Conservation (phyloP, 1,284 basidiomycete genomes). For the Pholiota adiposa region DNA sequence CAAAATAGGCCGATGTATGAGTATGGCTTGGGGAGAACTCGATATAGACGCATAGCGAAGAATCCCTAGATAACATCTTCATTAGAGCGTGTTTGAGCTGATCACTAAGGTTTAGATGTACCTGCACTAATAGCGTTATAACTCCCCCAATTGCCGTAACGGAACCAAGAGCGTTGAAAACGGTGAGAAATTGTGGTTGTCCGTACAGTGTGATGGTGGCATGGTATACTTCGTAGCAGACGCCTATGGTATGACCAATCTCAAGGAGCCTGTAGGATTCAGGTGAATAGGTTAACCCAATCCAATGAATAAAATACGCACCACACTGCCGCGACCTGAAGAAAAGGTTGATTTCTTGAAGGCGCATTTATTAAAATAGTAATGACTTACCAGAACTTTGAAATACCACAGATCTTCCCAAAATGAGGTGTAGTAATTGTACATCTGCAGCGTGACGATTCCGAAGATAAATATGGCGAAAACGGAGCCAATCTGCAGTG, state of each 20-base stretch:
- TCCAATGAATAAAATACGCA: not conserved
- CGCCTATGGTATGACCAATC: slow-evolving; percentile 24
- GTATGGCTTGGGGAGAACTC: slow-evolving; percentile 21
- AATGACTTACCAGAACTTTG: slow-evolving; percentile 12
- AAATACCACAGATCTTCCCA: slow-evolving; percentile 17
- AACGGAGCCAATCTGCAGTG: slow-evolving; percentile 22
- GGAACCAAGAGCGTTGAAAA: slow-evolving; percentile 21
- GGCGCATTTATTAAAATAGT: no score
- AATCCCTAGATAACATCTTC: slow-evolving; percentile 17
- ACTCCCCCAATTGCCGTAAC: slow-evolving; percentile 23
- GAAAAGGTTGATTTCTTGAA: no score
- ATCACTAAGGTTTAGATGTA: slow-evolving; percentile 3
- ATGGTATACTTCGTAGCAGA: slow-evolving; percentile 24
- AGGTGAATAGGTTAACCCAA: not conserved
- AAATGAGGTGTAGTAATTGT: slow-evolving; percentile 19
- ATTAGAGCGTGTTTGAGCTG: no score
- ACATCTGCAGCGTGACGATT: slow-evolving; percentile 20
- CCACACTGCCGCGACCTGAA: slow-evolving; percentile 7
- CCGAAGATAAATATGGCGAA: slow-evolving; percentile 23
- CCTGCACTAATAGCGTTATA: slow-evolving; percentile 28
- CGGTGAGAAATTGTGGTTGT: slow-evolving; percentile 18
- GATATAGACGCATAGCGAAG: slow-evolving; percentile 25
- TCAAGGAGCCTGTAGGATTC: slow-evolving; percentile 23
- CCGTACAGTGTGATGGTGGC: slow-evolving; percentile 24
- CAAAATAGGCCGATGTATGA: slow-evolving; percentile 25